phyloP scores from a whole-genome alignment of 768 basidiomycete genomes.

The Leccinum variicolor region DNA sequence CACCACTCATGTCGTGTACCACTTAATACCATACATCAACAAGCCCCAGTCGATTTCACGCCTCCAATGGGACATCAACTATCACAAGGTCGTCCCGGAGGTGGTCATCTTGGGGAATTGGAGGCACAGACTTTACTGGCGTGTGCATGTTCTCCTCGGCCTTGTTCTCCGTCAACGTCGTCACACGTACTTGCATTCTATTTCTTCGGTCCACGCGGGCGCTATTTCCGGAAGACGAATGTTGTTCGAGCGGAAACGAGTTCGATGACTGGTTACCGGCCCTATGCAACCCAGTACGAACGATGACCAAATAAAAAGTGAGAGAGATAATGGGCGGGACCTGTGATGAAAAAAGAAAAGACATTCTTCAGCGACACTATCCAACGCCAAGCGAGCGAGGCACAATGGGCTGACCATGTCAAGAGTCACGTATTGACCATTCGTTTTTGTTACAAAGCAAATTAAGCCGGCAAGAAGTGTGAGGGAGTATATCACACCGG shows the following conservation, averaged over 20 bases:
- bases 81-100: background rate
- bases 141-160: background rate
- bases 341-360: slow-evolving; percentile 13
- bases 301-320: slow-evolving; percentile 42
- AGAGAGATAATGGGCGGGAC: slow-evolving; percentile 39
- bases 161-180: background rate
- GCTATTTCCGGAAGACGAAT: background rate
- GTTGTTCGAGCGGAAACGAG: background rate
- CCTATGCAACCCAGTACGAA: slow-evolving; percentile 31
- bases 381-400: background rate
- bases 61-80: background rate
- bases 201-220: background rate
- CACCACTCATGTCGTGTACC: background rate
- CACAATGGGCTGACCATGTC: slow-evolving; percentile 28
- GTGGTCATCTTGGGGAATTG: background rate
- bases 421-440: slow-evolving; percentile 34
- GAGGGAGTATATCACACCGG: slow-evolving; percentile 37
- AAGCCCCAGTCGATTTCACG: background rate
- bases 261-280: background rate
- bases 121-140: background rate
- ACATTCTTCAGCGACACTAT: background rate
- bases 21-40: background rate
- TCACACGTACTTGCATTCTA: slow-evolving; percentile 4
- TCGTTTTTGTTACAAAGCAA: slow-evolving; percentile 26
- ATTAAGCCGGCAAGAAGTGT: slow-evolving; percentile 32